These are phyloP conservation scores for Colletotrichum orbiculare DNA, from an alignment of 2,329 filamentous ascomycete genomes.

Conservation along the genomic window DNA sequence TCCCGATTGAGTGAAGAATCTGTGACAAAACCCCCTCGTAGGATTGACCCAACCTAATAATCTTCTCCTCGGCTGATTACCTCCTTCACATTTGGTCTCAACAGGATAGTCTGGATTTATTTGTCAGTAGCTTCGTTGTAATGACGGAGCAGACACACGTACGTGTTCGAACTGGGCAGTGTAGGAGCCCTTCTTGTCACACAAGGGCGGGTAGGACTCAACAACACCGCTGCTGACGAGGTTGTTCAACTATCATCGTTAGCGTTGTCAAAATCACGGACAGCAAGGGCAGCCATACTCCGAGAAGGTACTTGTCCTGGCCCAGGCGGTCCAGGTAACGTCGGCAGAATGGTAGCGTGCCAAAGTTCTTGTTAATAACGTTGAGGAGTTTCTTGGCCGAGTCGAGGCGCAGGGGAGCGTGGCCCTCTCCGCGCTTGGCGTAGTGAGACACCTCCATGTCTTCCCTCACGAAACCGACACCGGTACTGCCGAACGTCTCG, in stretches of 20 bases:
- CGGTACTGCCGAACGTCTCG: constrained; percentile 85
- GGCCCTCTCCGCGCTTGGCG: constrained; percentile 78
- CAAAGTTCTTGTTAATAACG: constrained; percentile 96
- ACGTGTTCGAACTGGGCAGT: constrained; percentile 96
- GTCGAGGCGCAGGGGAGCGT: constrained; percentile 79
- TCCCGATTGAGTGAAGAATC: constrained; percentile 27
- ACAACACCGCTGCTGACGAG: constrained; percentile 86
- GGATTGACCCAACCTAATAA: constrained; percentile 63
- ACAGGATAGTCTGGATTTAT: constrained; percentile 72
- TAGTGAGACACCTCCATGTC: constrained; percentile 92
- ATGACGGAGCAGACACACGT: constrained; percentile 52
- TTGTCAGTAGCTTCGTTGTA: constrained; percentile 29
- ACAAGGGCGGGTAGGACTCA: constrained; percentile 88
- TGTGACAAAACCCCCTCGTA: constrained; percentile 13
- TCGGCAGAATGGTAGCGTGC: constrained; percentile 89
- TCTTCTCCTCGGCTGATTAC: constrained; percentile 88
- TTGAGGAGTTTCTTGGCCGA: constrained; percentile 88
- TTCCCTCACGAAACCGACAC: constrained; percentile 79
- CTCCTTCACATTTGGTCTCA: constrained; percentile 85
- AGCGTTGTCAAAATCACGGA: constrained; percentile 39
- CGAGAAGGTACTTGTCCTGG: constrained; percentile 92
- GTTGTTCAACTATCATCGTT: constrained; percentile 76
- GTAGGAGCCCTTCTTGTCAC: constrained; percentile 93
- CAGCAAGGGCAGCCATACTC: constrained; percentile 66
- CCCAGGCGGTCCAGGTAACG: constrained; percentile 93